Evolutionary conservation across 1,284 basidiomycete genomes (phyloP).

Genomic region (Naganishia albida): DNA sequence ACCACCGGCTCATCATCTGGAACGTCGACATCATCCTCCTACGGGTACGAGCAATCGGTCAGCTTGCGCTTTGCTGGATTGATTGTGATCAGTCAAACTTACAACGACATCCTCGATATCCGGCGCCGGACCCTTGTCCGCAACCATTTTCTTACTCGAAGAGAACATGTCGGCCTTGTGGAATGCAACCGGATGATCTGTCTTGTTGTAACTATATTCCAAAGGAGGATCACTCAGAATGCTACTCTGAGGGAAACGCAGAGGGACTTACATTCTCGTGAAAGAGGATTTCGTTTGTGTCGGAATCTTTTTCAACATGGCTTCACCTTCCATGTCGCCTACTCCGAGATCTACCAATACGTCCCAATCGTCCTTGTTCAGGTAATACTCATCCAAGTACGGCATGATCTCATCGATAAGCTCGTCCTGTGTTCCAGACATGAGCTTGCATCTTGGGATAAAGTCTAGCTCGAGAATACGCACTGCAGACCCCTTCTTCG

Average conservation of each 20-base stretch:
- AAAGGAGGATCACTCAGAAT: neutral
- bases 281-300: slow-evolving; percentile 78
- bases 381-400: slow-evolving; percentile 90
- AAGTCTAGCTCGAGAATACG: slow-evolving; percentile 34
- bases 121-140: slow-evolving; percentile 65
- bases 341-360: slow-evolving; percentile 90
- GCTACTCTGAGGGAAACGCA: slow-evolving; percentile 7
- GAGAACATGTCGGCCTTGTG: slow-evolving; percentile 79
- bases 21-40: slow-evolving; percentile 30
- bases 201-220: slow-evolving; percentile 72
- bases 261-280: slow-evolving; percentile 70
- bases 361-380: slow-evolving; percentile 95
- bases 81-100: neutral
- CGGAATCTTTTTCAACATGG: slow-evolving; percentile 79
- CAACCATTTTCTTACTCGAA: slow-evolving; percentile 73
- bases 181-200: slow-evolving; percentile 87
- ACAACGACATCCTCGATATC: slow-evolving; percentile 75
- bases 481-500: slow-evolving; percentile 58
- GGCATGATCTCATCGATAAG: slow-evolving; percentile 75
- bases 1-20: slow-evolving; percentile 22
- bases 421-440: slow-evolving; percentile 61
- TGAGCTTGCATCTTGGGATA: slow-evolving; percentile 25
- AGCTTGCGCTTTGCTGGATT: too few relatives aligned
- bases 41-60: neutral
- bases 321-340: slow-evolving; percentile 71